Base-by-base conservation (phyloP, 306 rosid genomes). In the Medicago arabica region DNA sequence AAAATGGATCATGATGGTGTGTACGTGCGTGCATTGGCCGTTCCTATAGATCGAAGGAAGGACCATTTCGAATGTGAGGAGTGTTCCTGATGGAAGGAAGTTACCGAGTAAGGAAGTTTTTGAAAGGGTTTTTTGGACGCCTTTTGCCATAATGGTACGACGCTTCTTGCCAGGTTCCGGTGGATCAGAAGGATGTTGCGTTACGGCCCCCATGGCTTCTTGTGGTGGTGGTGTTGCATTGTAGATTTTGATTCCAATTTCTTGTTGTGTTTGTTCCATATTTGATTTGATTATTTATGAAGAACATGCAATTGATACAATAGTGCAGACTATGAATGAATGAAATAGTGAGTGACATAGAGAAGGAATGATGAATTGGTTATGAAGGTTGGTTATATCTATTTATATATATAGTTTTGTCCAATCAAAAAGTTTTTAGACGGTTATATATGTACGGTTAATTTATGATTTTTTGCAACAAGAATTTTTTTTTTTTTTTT, bases 41-140 rank as follows among this genome's bases (percentile, higher is more conserved):
- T 77, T 83, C 3, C 84, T 80, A 80, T 85, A 89, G 69, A 89
- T 87, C 0, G 93, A 78, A 0, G 98, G 96, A 3, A 91, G 97
- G 1, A 93, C 87, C 96, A 89, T 91, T 21, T 93, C 98, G 44
- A 91, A 93, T 0, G 97, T 88, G 0, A 93, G 78, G 21, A 88
- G 96, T 7, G 98, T 93, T 0, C 97, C 96, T 0, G 96, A 89
- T 0, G 98, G 98, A 19, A 93, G 96, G 83, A 91, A 91, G 86
- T 93, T 91, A 0, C 86, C 90, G 0, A 93, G 93, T 73, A 89
- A 75, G 1, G 97, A 89, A 0, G 96, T 85, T 19, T 88, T 89
- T 0, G 96, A 88, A 13, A 91, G 83, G 2, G 92, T 91, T 40
- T 93, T 93, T 21, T 93, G 96, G 46, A 91, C 90, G 0, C 98